Evolutionary conservation across 2,329 filamentous ascomycete species (phyloP), one percentile per base, ranked within the genome.

Genomic region (Pleurostoma richardsiae): DNA sequence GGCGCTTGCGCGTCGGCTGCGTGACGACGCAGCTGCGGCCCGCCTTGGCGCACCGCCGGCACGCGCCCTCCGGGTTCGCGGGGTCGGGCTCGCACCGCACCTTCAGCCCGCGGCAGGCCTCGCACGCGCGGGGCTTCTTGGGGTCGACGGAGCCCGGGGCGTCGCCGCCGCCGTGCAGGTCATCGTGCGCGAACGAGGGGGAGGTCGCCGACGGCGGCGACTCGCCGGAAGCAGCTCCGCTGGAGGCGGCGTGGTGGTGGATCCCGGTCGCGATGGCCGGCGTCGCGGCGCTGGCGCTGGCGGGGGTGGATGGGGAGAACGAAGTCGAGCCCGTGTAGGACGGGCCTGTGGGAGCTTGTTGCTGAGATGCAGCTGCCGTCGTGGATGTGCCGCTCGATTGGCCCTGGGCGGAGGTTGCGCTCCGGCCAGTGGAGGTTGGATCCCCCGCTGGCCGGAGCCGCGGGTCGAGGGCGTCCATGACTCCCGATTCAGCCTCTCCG

Each of bases 11-110:
- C 30, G 74, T 80, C 10, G 79, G 88, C 52, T 83, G 80, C 1
- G 89, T 95, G 51, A 91, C 84, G 39, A 91, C 70, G 61, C 90
- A 95, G 52, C 75, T 74, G 36, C 90, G 75, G n/a, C 83, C 81
- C 3, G 89, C 87, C 68, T 95, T 95, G 43, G 80, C 79, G 63
- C 90, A 96, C 53, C 90, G 80, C 62, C 79, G 82, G 63, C 86
- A 90, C 4, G 84, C 76, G 4, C 82, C 82, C 28, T 85, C 79
- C 4, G 71, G 70, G 42, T 83, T 77, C 19, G 66, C 66, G 3
- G 76, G 73, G 54, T 90, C 85, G 28, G 86, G 85, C 59, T 95
- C 90, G 68, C 90, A 96, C 54, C 89, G 86, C 49, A 95, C 90
- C 64, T 90, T 90, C 44, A 90, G 71, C 28, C 82, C 80, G 41